Conservation (phyloP, 345 rosid genomes). For the Eucalyptus dawsonii region DNA sequence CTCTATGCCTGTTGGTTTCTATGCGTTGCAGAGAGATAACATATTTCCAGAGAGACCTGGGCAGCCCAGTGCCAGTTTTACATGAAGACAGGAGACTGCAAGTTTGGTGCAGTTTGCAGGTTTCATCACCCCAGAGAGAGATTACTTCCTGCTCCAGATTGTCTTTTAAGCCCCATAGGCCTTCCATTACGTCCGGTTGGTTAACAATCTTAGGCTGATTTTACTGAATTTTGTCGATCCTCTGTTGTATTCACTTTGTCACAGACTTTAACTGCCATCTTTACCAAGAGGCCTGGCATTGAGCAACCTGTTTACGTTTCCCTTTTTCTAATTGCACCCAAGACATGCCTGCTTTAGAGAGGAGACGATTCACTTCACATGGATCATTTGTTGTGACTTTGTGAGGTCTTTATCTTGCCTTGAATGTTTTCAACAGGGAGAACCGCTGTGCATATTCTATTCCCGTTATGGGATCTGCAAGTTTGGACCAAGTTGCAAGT, state of each 20-base stretch:
- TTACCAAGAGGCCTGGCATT: neutral
- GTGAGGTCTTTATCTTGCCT: neutral
- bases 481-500: constrained; percentile 99
- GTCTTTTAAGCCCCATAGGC: constrained; percentile 76
- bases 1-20: constrained; percentile 60
- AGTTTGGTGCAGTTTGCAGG: constrained; percentile 91
- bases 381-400: neutral
- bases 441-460: constrained; percentile 85
- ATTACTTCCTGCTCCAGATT: constrained; percentile 83
- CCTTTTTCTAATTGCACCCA: neutral
- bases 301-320: neutral
- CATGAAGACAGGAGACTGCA: constrained; percentile 98
- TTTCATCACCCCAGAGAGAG: constrained; percentile 98
- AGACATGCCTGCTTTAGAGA: neutral
- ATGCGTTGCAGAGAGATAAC: constrained; percentile 74
- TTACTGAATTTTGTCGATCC: neutral
- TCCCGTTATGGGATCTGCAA: constrained; percentile 97
- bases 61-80: constrained; percentile 91
- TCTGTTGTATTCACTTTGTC: neutral
- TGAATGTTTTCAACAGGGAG: constrained; percentile 48
- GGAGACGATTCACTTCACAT: neutral
- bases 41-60: constrained; percentile 97
- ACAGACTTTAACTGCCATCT: neutral
- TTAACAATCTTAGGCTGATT: neutral
- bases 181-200: constrained; percentile 94